phyloP scores from a whole-genome alignment of 2,329 filamentous ascomycete genomes.

The Aspergillus phoenicis region DNA sequence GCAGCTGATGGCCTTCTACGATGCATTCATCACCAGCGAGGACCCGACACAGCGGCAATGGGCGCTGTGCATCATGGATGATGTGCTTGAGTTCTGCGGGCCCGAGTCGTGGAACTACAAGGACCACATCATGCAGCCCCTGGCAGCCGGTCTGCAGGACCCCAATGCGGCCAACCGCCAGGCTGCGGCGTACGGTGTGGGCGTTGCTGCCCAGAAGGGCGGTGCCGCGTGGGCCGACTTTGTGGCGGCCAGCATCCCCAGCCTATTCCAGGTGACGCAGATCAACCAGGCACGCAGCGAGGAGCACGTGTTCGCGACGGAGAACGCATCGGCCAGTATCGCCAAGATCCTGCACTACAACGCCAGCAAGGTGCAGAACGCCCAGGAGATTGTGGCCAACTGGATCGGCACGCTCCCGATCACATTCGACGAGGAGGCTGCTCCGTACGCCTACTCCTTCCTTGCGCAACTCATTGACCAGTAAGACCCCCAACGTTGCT shows the following conservation, averaged over 20 bases:
- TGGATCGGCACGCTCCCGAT: slow-evolving; percentile 93
- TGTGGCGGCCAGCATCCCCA: slow-evolving; percentile 74
- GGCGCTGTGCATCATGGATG: slow-evolving; percentile 98
- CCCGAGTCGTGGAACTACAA: slow-evolving; percentile 84
- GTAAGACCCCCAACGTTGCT: slow-evolving; percentile 61
- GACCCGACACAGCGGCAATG: slow-evolving; percentile 95
- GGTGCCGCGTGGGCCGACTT: slow-evolving; percentile 87
- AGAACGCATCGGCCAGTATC: slow-evolving; percentile 94
- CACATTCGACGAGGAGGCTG: slow-evolving; percentile 93
- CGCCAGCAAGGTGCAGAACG: slow-evolving; percentile 71
- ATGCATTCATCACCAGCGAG: slow-evolving; percentile 74
- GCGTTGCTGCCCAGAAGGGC: slow-evolving; percentile 91
- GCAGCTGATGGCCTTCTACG: slow-evolving; percentile 79
- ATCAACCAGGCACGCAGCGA: slow-evolving; percentile 81
- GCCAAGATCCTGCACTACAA: slow-evolving; percentile 97
- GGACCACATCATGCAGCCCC: slow-evolving; percentile 80
- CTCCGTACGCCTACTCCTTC: slow-evolving; percentile 93
- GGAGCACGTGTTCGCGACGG: slow-evolving; percentile 94
- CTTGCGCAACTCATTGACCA: slow-evolving; percentile 88
- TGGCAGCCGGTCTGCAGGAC: slow-evolving; percentile 84
- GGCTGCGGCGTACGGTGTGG: slow-evolving; percentile 93
- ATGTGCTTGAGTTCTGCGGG: slow-evolving; percentile 96
- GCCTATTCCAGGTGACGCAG: slow-evolving; percentile 81
- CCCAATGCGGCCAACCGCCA: slow-evolving; percentile 88
- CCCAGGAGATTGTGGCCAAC: slow-evolving; percentile 73